Base-by-base conservation (phyloP, 208 protist species). In the Leishmania tropica region DNA sequence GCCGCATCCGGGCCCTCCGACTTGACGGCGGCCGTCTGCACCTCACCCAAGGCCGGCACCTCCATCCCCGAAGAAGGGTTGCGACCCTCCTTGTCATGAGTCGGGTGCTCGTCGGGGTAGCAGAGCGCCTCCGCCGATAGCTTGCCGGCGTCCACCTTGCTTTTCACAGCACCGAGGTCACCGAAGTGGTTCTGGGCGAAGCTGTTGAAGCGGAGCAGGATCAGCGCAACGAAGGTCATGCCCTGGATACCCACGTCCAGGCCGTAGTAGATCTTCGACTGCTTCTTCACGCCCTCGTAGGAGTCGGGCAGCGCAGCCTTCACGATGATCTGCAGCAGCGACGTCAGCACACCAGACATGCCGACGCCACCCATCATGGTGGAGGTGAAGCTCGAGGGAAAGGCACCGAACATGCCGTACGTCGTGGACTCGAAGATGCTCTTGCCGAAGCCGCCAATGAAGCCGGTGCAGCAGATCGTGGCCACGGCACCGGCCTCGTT, bases 391-490 rank as follows among this genome's bases (percentile, higher is more conserved):
- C 80, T 82, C 19, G 80, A 42, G 5, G 93, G 93, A 56, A 97
- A 90, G 13, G 85, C 81, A 24, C 85, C 83, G 19, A 92, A 92
- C 53, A 97, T 78, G 73, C 89, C 92, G 85, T 97, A 98, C 37
- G 86, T 68, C 19, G 90, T 94, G 21, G 91, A 74, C 74, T 97
- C 91, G 74, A 95, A 89, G 68, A 95, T 87, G n/a, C 92, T 90
- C 72, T 90, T 95, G 51, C 85, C 89, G 0, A 85, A 28, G 8
- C 90, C 91, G n/a, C 79, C 47, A n/a, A 92, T 83, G 58, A 91
- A 75, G 24, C 82, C 81, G 5, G 79, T 84, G 28, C 85, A 51
- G 65, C 93, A 68, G 24, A 94, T 76, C 0, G 94, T 86, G 0
- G 64, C 84, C 74, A 97, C 86, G 15, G 90, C 92, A 71, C 80